Base-by-base conservation (phyloP, 495 filamentous ascomycete species). In the Aeminium ludgeri region DNA sequence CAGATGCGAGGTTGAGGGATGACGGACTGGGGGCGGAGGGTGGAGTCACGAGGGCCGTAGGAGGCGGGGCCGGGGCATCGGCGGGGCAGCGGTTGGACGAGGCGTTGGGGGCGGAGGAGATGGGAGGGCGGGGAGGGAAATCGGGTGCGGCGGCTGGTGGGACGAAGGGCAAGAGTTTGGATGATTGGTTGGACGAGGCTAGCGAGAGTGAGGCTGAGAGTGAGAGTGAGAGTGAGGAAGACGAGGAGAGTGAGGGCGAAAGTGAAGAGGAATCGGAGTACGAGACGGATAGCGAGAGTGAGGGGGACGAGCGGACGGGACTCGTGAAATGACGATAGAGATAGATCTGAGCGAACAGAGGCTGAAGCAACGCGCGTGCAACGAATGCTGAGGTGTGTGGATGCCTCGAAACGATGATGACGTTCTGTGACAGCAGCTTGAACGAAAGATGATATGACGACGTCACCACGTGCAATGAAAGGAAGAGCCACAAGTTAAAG, bases 101-200 rank as follows among this genome's bases (percentile, higher is more conserved):
- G 41, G 68, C 67, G 3, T 65, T 41, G 17, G 20, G 15, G 25
- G 42, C 31, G 19, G 46, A 43, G 36, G 6, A 27, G 17, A n/a
- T n/a, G n/a, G n/a, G n/a, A n/a, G n/a, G n/a, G n/a, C n/a, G n/a
- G n/a, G n/a, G n/a, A n/a, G 36, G 30, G 27, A 6, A 40, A 11
- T 16, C 36, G 48, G 36, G 37, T 38, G 40, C 33, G 34, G 56
- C 63, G 43, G 59, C 61, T 45, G 39, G 38, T 54, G 44, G 59
- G 44, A 55, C 29, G 20, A 46, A 72, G 65, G 52, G 62, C 53
- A 93, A 86, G 71, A 78, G 72, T 15, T 62, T 95, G 49, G 80
- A 94, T 64, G 80, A 93, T 56, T 96, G 89, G 84, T 64, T 95
- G 41, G 78, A 68, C 17, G 82, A 83, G 40, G n/a, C n/a, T n/a